Base-by-base conservation (phyloP, 2,329 filamentous ascomycete species). In the Trichoderma gracile region DNA sequence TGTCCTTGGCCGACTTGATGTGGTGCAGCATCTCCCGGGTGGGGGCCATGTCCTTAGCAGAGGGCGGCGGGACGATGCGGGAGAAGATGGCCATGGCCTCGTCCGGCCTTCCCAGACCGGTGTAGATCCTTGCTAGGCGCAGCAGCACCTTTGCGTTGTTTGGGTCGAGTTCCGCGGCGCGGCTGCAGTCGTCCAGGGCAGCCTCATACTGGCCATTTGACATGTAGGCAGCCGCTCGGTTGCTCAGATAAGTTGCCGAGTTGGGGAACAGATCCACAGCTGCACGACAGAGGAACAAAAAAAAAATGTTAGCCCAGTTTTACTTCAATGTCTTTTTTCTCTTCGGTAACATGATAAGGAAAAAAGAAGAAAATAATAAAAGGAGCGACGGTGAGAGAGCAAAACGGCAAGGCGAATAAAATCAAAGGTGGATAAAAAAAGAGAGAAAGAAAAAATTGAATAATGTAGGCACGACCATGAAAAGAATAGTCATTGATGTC, bases 161-260 rank as follows among this genome's bases (percentile, higher is more conserved):
- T 0, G 93, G 89, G 68, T 98, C 93, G 49, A 97, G 80, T 69
- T 94, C 89, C 69, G 91, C 87, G 7, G 95, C 92, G 62, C 84
- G 86, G 72, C 87, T 89, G 78, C 92, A 95, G 78, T 99, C 95
- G 63, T 95, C 92, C 66, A 98, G 81, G 17, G 95, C 95, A 67
- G 89, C 84, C 64, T 84, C 80, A 75, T 89, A 97, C 72, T 89
- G 87, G 70, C 89, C 89, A 65, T 92, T 91, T 60, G 92, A 92
- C 83, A 99, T 97, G 80, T 91, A 92, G 42, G 95, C 95, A 33
- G 95, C 95, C 45, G 95, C 93, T 72, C 95, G 90, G 82, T 99
- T 99, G 76, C 92, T 94, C 69, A 96, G 85, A 78, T 96, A 98
- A 52, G 93, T 96, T 42, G 93, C 82, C 58, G 93, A 96, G 71